Conservation (phyloP, 1,139 yeast species). For the Yamadazyma triangularis region DNA sequence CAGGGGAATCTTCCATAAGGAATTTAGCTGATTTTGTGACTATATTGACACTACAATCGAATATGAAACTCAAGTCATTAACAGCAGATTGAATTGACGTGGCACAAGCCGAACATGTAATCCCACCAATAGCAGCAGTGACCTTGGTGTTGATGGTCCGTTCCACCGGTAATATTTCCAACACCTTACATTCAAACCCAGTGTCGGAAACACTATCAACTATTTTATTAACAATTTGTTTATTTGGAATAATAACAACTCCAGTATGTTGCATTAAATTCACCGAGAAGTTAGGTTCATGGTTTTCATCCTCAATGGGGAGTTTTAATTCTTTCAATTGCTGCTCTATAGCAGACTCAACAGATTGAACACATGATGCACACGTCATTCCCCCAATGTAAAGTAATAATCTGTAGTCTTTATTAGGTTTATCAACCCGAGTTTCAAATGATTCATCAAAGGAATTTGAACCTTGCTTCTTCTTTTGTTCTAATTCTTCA, state of each 20-base stretch:
- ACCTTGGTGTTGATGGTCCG: constrained; percentile 46
- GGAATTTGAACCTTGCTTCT: background rate
- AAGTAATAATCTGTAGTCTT: constrained; percentile 46
- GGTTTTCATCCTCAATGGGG: constrained; percentile 6
- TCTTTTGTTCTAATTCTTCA: constrained; percentile 4
- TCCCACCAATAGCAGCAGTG: constrained; percentile 64
- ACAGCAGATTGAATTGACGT: constrained; percentile 50
- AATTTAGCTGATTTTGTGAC: constrained; percentile 61
- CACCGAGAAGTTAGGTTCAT: constrained; percentile 32
- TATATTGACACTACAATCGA: constrained; percentile 50
- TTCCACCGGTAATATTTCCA: constrained; percentile 58
- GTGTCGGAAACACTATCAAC: constrained; percentile 43
- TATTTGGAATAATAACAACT: constrained; percentile 45
- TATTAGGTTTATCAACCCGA: constrained; percentile 21
- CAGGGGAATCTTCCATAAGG: constrained; percentile 38
- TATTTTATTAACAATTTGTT: constrained; percentile 48
- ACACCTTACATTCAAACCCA: constrained; percentile 55
- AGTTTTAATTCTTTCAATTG: constrained; percentile 17
- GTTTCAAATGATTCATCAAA: constrained; percentile 18
- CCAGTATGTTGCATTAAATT: constrained; percentile 42
- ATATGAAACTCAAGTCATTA: constrained; percentile 47
- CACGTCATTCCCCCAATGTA: constrained; percentile 66
- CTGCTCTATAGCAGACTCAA: constrained; percentile 39
- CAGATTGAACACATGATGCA: constrained; percentile 50
- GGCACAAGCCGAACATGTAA: constrained; percentile 72